These are phyloP conservation scores for Candida albicans DNA, from an alignment of 1,139 yeast genomes.

Conservation along the genomic window DNA sequence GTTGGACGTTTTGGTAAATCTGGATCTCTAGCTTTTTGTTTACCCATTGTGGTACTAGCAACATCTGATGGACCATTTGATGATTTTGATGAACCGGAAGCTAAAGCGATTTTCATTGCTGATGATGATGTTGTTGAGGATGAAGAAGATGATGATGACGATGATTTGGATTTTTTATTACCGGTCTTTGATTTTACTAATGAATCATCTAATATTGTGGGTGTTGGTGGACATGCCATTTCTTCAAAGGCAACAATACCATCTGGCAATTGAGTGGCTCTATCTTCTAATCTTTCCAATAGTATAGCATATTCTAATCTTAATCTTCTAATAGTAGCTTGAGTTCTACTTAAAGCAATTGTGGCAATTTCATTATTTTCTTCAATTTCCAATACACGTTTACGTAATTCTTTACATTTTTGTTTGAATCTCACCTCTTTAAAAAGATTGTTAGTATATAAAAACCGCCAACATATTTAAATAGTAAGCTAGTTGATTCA, in stretches of 20 bases:
- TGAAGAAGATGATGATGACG: too few relatives aligned
- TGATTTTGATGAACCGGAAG: constrained; percentile 6
- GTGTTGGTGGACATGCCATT: constrained; percentile 46
- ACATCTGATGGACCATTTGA: constrained; percentile 8
- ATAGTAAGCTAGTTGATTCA: too few relatives aligned
- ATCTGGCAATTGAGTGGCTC: constrained; percentile 40
- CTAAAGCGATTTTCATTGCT: too few relatives aligned
- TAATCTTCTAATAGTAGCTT: constrained; percentile 72
- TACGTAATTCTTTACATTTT: constrained; percentile 71
- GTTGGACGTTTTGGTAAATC: constrained; percentile 86
- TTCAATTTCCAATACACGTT: constrained; percentile 73
- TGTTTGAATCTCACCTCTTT: constrained; percentile 48
- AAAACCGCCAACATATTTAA: too few relatives aligned
- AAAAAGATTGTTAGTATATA: constrained; percentile 11
- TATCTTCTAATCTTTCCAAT: constrained; percentile 73
- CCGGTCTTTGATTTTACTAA: constrained; percentile 23
- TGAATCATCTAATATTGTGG: constrained; percentile 34
- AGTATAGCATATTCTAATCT: constrained; percentile 81
- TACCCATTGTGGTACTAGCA: constrained; percentile 9
- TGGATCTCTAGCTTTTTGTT: constrained; percentile 62
- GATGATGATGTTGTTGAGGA: too few relatives aligned
- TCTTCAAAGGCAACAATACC: constrained; percentile 35
- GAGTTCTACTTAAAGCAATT: constrained; percentile 76
- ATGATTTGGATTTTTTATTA: constrained; percentile 17
- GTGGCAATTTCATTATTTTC: constrained; percentile 77